phyloP scores from a whole-genome alignment of 371 early-diverging fungal genomes.

The Enterospora canceri region DNA sequence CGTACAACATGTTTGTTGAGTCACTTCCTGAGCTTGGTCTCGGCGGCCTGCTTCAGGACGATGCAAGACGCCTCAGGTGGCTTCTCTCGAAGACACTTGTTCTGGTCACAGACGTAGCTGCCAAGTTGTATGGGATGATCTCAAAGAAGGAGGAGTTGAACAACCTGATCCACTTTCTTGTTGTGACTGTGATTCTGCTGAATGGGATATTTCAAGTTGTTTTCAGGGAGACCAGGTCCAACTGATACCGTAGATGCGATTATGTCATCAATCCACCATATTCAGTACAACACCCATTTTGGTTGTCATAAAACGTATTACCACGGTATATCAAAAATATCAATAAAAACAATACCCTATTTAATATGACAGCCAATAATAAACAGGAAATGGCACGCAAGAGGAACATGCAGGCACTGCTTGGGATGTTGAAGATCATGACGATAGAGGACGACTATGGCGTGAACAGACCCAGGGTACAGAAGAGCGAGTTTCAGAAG shows the following conservation, averaged over 20 bases:
- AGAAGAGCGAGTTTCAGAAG: constrained; percentile 31
- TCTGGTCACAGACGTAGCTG: not conserved
- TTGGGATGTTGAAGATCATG: constrained; percentile 33
- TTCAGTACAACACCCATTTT: not conserved
- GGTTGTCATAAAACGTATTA: too few relatives aligned
- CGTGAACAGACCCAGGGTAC: constrained; percentile 2
- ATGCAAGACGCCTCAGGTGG: not conserved
- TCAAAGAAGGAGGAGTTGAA: not conserved
- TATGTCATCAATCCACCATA: not conserved
- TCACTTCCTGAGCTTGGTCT: not conserved
- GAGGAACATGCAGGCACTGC: constrained; percentile 27
- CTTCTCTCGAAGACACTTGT: not conserved
- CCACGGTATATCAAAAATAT: too few relatives aligned
- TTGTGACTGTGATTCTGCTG: not conserved
- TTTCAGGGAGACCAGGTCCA: not conserved
- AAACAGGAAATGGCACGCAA: not conserved
- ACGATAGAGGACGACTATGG: not conserved
- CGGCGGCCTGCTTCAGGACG: not conserved
- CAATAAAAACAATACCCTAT: not conserved
- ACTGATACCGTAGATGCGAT: too few relatives aligned
- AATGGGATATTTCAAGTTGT: not conserved
- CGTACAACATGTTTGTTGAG: not conserved
- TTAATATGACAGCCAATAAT: not conserved
- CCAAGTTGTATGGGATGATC: not conserved
- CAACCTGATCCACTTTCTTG: not conserved